Evolutionary conservation across 257 asterid genomes (phyloP), one percentile per base, ranked within the genome.

Genomic region (Solanum lignicaule): DNA sequence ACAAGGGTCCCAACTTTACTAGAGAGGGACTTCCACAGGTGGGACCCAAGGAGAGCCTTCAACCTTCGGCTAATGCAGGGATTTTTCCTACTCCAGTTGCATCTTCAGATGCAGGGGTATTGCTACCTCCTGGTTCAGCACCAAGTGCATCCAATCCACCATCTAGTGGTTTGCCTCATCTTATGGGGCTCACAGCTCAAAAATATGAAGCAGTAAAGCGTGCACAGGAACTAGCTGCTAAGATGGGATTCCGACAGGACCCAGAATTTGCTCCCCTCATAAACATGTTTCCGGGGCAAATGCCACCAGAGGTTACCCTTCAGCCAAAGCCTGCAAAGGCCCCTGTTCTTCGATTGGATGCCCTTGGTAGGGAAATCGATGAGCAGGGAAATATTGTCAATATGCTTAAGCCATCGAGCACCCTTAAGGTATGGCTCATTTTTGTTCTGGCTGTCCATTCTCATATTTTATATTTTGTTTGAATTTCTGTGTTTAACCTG

Each of bases 221-320:
- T 85, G 99, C 98, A n/a, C 99, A 97, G 87, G 99, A 97, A 89
- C 92, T 95, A 82, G 99, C 98, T 89, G 99, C 98, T 69, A 96
- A 93, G 90, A 93, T 95, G 99, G 99, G 99, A 76, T 97, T 95
- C 89, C 93, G 98, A 68, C 99, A 95, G 89, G 99, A 97, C 88
- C 98, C 98, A 12, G 98, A 95, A 90, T 97, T 97, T 91, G 96
- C 94, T 87, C 98, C 99, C 58, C 94, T 93, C 27, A 92, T 97
- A 75, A 97, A 97, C 88, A 93, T 94, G 96, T 95, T 97, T 90
- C 99, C 99, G 5, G 99, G 99, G 75, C 99, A 95, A 91, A 87
- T 94, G 90, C 94, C 93, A 55, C 93, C 95, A 3, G 99, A 97
- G 74, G 95, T 92, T 79, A 39, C 95, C 78, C 87, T 95, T 85